Conservation (phyloP, 2,329 filamentous ascomycete species). For the Aspergillus novoparasiticus region DNA sequence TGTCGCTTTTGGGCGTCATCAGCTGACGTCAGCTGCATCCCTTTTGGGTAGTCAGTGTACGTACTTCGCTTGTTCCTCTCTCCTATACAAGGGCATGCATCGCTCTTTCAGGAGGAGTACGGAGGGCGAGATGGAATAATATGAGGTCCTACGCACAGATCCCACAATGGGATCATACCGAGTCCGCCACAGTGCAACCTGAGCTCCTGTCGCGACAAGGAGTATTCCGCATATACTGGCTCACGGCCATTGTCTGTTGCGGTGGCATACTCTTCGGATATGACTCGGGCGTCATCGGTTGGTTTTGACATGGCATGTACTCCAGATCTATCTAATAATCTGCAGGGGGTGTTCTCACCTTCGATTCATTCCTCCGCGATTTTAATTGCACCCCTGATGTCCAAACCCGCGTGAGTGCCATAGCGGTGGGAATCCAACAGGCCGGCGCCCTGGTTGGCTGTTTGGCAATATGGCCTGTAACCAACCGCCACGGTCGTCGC, state of each 20-base stretch:
- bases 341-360: conserved; percentile 50
- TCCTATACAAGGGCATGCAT: not conserved
- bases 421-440: conserved; percentile 56
- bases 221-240: conserved; percentile 53
- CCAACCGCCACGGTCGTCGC: conserved; percentile 50
- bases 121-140: not conserved
- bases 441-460: conserved; percentile 57
- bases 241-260: conserved; percentile 55
- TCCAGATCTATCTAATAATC: not conserved
- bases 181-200: not conserved
- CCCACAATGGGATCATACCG: conserved; percentile 12
- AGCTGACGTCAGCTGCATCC: conserved; percentile 11
- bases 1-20: conserved; percentile 5
- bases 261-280: conserved; percentile 51
- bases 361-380: conserved; percentile 47
- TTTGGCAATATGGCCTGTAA: conserved; percentile 53
- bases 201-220: conserved; percentile 28
- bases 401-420: conserved; percentile 49
- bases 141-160: conserved; percentile 4
- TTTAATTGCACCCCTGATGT: conserved; percentile 44
- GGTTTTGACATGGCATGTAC: conserved; percentile 3
- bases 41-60: not conserved
- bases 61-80: not conserved
- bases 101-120: not conserved
- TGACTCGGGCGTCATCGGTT: conserved; percentile 49